Evolutionary conservation across 163 green algal species (phyloP), one percentile per base, ranked within the genome.

Genomic region (Volvox carteri): DNA sequence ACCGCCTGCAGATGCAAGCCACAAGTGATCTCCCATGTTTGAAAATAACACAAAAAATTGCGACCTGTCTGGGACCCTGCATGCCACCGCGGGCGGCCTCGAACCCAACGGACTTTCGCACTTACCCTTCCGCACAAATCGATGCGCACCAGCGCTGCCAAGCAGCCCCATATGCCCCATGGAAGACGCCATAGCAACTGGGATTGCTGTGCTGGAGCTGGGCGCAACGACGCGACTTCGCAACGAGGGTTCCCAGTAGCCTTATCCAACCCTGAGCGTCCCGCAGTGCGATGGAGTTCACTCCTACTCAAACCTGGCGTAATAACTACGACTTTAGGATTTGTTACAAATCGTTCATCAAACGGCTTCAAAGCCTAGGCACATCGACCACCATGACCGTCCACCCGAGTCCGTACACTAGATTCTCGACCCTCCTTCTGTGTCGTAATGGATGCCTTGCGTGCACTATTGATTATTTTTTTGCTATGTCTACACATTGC

Each of bases 51-150:
- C 19, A 28, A 39, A 28, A 78, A 30, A 3, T 23, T 33, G 5
- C 9, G 67, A 77, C 33, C 67, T 77, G n/a, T 25, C 14, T 77
- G 23, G 28, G n/a, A 28, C 25, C 3, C 16, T 48, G 67, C 16
- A 48, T 18, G 67, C 67, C 18, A 76, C 30, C 18, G 54, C 14
- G 11, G 39, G 56, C 39, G 18, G 12, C 25, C 28, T 3, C 73
- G 2, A 28, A 14, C 75, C 75, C 50, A 84, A 84, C 48, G 46
- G 78, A 77, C 78, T 86, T 21, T 1, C 76, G 54, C 54, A 18
- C 79, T 86, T 72, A 87, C 81, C 81, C 65, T 79, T 72, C 7
- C 81, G 65, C 14, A 87, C 81, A 60, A 18, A 39, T 28, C 62
- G 41, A 12, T 79, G 81, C 12, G 65, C 44, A 21, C 67, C 37